Base-by-base conservation (phyloP, 352 stramenopile genomes). In the Phytophthora hibernalis region DNA sequence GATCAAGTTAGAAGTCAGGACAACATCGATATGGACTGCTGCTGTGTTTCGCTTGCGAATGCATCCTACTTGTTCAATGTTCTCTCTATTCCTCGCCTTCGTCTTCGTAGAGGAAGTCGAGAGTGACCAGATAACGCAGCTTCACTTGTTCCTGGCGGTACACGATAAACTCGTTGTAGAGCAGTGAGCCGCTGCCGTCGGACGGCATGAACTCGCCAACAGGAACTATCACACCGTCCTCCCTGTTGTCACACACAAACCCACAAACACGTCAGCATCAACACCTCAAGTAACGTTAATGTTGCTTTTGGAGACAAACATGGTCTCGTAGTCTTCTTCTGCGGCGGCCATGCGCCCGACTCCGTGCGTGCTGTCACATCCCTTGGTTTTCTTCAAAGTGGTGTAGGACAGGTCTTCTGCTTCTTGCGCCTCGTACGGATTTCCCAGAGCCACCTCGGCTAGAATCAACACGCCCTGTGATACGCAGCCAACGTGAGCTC, bases 101-200 rank as follows among this genome's bases (percentile, higher is more conserved):
- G 16, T 69, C 58, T 50, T 82, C 74, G 56, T 80, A 88, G 2
- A 76, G 40, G 26, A 89, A 89, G 42, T 85, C 78, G 13, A 86
- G 54, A 1, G 69, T 65, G 26, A 91, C 72, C n/a, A 89, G 62
- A 56, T 91, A 89, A 8, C 80, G 80, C 56, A 91, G 63, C 43
- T 76, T 76, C 28, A 91, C 82, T 73, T 93, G 84, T 43, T 91
- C 82, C 21, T 75, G 66, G 5, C 80, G 79, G 57, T 91, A 93
- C 21, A 93, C 84, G 44, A 93, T 82, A 51, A 83, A 93, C 53
- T 93, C 84, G 57, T 91, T 91, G 74, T 90, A 91, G 10, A 90
- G 76, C 44, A 91, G 61, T 33, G 79, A 78, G 21, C 79, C 82
- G 22, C 72, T 72, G 6, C 71, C 79, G 18, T 80, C 72, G 3